Base-by-base conservation (phyloP, 768 basidiomycete species). In the Scleroderma citrinum region DNA sequence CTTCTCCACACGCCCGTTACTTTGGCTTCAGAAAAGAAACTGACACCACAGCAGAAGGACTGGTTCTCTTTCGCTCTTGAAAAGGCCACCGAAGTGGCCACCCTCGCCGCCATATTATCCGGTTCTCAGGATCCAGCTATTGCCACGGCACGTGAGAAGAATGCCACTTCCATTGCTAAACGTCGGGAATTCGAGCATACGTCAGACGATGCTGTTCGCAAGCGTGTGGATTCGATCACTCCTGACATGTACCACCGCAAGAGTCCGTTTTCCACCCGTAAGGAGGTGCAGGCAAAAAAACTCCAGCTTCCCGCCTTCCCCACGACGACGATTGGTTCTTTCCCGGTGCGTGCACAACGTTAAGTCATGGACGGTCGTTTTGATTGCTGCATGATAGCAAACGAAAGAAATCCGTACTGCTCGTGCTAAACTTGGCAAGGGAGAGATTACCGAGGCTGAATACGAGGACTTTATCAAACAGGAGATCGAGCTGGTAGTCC, bases 11-110 rank as follows among this genome's bases (percentile, higher is more conserved):
- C 88, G 38, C 96, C 96, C 31, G 94, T 99, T 66, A 94, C 94
- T 45, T 82, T 98, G 67, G 83, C 83, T 40, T 86, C 85, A 26
- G 96, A 99, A 78, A 90, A 78, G 58, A 90, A 93, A 73, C 77
- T 99, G 61, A 87, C 89, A 30, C 65, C 76, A 17, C 81, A 95
- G 68, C 88, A 93, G 69, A 88, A 84, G 72, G 92, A 95, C 64
- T 99, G 96, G 95, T 92, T 99, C 75, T 90, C 96, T 6, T 99
- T 98, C 69, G 96, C 96, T 46, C 74, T 88, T 52, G 95, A 99
- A 79, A 99, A 99, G 77, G 89, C 87, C 26, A 72, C 71, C 38
- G 96, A 99, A 71, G 92, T 98, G 61, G 76, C 93, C 40, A 76
- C 76, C 56, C 83, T 98, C 59, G 93, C 95, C 49, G 80, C 87